These are phyloP conservation scores for Luffa aegyptiaca DNA, from an alignment of 306 rosid genomes.

Conservation along the genomic window DNA sequence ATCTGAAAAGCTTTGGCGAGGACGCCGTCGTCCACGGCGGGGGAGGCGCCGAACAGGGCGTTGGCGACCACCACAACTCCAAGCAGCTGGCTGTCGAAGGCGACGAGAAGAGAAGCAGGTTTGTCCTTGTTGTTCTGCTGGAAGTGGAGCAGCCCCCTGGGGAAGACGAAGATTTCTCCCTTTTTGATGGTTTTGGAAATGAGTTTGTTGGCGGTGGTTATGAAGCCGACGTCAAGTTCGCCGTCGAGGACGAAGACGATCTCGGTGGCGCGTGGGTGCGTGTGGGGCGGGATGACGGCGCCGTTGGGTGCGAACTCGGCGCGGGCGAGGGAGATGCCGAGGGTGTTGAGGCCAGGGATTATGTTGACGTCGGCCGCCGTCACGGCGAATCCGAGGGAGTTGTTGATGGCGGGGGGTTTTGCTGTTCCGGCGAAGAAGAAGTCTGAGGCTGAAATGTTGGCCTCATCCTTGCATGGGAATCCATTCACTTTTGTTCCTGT, in stretches of 20 bases:
- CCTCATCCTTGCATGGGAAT: background rate
- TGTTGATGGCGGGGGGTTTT: background rate
- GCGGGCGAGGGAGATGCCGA: background rate
- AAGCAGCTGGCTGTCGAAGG: constrained; percentile 5
- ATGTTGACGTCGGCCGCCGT: background rate
- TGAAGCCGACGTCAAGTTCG: background rate
- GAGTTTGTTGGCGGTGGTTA: background rate
- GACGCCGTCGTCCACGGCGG: background rate
- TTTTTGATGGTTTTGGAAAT: background rate
- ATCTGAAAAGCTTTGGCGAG: background rate
- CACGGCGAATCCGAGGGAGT: background rate
- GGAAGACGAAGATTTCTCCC: background rate
- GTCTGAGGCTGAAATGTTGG: background rate
- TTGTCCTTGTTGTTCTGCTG: constrained; percentile 2
- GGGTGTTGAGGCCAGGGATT: constrained; percentile 5
- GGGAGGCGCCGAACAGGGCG: background rate
- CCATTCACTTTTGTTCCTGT: background rate
- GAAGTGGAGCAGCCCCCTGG: background rate
- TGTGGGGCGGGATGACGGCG: background rate
- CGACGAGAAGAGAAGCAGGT: background rate
- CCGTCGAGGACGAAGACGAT: background rate
- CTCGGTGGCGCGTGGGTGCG: constrained; percentile 6
- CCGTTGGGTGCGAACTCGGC: background rate
- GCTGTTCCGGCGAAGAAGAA: constrained; percentile 7
- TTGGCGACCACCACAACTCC: background rate